Percentiles rank a stretch among this genome's conserved stretches.
Conservation (phyloP, 108 stramenopile species). For the Skeletonema menzelii region DNA sequence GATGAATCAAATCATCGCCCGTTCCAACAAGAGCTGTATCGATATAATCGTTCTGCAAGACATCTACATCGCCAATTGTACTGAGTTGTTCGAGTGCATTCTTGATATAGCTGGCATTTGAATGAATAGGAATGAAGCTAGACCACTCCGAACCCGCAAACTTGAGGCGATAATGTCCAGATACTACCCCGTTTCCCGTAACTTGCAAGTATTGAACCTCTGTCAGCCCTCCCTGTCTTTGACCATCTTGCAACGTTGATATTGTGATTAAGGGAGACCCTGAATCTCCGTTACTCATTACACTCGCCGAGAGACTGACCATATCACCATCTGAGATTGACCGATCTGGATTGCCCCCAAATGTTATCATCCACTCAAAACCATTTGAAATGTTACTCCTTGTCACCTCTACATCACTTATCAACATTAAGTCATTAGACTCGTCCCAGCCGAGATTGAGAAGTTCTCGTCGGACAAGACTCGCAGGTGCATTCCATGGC, state of each 20-base stretch:
- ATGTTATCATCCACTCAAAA: constrained; percentile 67
- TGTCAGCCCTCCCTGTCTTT: constrained; percentile 27
- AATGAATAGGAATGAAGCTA: constrained; percentile 46
- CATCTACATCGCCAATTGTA: constrained; percentile 42
- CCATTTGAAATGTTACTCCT: constrained; percentile 49
- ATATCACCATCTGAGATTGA: constrained; percentile 55
- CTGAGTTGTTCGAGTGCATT: constrained; percentile 58
- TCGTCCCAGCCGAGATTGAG: constrained; percentile 67
- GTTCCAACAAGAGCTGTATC: constrained; percentile 29
- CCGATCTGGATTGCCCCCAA: constrained; percentile 46
- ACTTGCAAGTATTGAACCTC: constrained; percentile 62
- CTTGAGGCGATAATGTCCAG: constrained; percentile 62
- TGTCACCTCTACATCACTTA: constrained; percentile 50
- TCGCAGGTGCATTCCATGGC: constrained; percentile 51
- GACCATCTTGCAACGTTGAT: constrained; percentile 43
- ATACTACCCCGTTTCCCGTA: constrained; percentile 21
- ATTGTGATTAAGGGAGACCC: constrained; percentile 41
- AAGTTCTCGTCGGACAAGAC: constrained; percentile 52
- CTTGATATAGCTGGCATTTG: constrained; percentile 56
- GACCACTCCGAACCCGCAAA: constrained; percentile 60
- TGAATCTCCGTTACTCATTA: constrained; percentile 36
- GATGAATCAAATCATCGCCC: constrained; percentile 28
- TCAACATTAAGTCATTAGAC: constrained; percentile 28
- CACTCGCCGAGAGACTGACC: constrained; percentile 35
- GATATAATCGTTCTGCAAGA: constrained; percentile 40